Evolutionary conservation across 129 eudicot species (phyloP).

Genomic region (Logfia minima): DNA sequence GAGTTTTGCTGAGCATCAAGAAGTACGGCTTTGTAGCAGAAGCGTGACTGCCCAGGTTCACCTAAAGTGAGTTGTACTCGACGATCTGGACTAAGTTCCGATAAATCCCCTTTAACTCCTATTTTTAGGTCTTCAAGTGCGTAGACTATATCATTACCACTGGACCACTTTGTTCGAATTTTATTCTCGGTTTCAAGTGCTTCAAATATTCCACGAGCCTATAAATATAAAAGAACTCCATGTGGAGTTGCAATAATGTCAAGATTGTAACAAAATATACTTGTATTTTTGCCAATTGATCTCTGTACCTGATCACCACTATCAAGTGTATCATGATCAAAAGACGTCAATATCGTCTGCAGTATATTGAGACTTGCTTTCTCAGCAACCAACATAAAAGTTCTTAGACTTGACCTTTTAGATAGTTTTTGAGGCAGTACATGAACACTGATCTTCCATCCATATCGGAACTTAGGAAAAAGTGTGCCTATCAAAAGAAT

Average conservation of each 20-base stretch:
- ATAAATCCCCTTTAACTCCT: slow-evolving; percentile 69
- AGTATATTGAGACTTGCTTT: slow-evolving; percentile 54
- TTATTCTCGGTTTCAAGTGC: slow-evolving; percentile 73
- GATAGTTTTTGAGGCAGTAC: slow-evolving; percentile 57
- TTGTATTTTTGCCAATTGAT: neutral
- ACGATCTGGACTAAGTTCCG: slow-evolving; percentile 71
- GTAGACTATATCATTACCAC: slow-evolving; percentile 56
- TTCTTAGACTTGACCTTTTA: slow-evolving; percentile 51
- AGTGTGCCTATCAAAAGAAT: slow-evolving; percentile 49
- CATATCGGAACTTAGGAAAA: slow-evolving; percentile 77
- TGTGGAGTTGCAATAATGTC: slow-evolving; percentile 1
- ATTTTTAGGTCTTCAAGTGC: slow-evolving; percentile 76
- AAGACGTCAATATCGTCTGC: slow-evolving; percentile 46
- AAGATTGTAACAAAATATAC: slow-evolving; percentile 6
- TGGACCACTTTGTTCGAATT: slow-evolving; percentile 45
- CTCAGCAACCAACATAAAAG: slow-evolving; percentile 84
- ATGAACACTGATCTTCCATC: slow-evolving; percentile 81
- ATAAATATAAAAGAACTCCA: slow-evolving; percentile 9
- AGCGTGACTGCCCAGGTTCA: slow-evolving; percentile 60
- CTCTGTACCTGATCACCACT: slow-evolving; percentile 60
- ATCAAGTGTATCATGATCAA: slow-evolving; percentile 42
- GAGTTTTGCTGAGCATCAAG: slow-evolving; percentile 72
- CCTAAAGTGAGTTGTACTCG: slow-evolving; percentile 69
- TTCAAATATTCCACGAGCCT: slow-evolving; percentile 68
- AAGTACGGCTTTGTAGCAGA: slow-evolving; percentile 72